Evolutionary conservation across 768 basidiomycete species (phyloP), one percentile per base, ranked within the genome.

Genomic region (Rhodotorula toruloides): DNA sequence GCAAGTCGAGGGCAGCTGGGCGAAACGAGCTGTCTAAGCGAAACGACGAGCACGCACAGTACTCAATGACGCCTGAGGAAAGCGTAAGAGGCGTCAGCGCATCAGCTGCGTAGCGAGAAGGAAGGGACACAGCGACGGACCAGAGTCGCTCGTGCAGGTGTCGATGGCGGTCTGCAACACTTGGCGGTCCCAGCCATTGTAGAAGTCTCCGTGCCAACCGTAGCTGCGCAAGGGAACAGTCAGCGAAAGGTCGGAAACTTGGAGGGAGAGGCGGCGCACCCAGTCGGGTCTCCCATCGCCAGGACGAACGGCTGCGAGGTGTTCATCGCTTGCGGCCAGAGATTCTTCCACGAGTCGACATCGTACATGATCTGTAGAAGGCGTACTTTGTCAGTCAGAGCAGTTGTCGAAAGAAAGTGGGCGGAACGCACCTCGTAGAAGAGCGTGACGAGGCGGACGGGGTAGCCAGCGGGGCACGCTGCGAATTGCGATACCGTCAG

Each of bases 11-110:
- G 9, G 22, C 2, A 36, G 27, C 6, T n/a, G n/a, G n/a, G n/a
- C n/a, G n/a, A n/a, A n/a, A n/a, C n/a, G n/a, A n/a, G n/a, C n/a
- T n/a, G n/a, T n/a, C n/a, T n/a, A n/a, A 11, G 29, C 17, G 34
- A 13, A 19, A 8, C 11, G 36, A 4, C 6, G n/a, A 39, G 21
- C 25, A 48, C 67, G 25, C 36, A 58, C 69, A 75, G 43, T 75
- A 61, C 34, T 75, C 71, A 53, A 73, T 75, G 14, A 69, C 53
- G 10, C 74, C 74, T 0, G n/a, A n/a, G n/a, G n/a, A n/a, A n/a
- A n/a, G n/a, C n/a, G n/a, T n/a, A n/a, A n/a, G n/a, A n/a, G n/a
- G n/a, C n/a, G n/a, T n/a, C n/a, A n/a, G n/a, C n/a, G n/a, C n/a
- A n/a, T n/a, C n/a, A n/a, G n/a, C n/a, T n/a, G n/a, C n/a, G n/a